A percentile compares a stretch with the other conserved stretches of the same genome.
These are phyloP conservation scores for Phlyctochytrium arcticum DNA, from an alignment of 192 early-diverging fungal genomes.

Conservation along the genomic window DNA sequence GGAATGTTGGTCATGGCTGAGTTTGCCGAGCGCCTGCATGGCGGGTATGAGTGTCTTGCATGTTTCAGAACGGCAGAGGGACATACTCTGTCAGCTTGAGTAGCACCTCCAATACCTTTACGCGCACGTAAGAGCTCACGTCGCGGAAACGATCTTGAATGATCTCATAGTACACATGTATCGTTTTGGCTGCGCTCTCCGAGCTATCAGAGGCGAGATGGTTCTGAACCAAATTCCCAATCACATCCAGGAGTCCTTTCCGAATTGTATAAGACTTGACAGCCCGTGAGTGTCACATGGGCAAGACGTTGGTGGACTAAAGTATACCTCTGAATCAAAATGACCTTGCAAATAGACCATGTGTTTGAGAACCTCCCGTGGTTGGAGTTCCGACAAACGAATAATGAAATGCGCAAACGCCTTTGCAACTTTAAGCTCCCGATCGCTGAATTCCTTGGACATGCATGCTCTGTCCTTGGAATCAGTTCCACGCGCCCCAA, in stretches of 20 bases:
- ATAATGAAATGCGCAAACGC: slow-evolving; percentile 80
- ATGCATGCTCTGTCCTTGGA: background rate
- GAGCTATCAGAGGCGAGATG: slow-evolving; percentile 63
- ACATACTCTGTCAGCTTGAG: slow-evolving; percentile 73
- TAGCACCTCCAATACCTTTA: slow-evolving; percentile 84
- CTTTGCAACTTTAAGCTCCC: slow-evolving; percentile 76
- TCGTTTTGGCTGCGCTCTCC: slow-evolving; percentile 63
- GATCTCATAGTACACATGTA: slow-evolving; percentile 86
- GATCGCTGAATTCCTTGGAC: slow-evolving; percentile 32
- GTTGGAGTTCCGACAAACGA: slow-evolving; percentile 73
- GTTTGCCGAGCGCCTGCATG: slow-evolving; percentile 1
- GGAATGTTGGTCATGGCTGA: slow-evolving; percentile 53
- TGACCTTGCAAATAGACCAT: slow-evolving; percentile 81
- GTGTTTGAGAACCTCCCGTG: slow-evolving; percentile 81
- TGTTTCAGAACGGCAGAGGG: background rate
- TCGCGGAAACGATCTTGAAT: slow-evolving; percentile 91
- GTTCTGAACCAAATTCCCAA: slow-evolving; percentile 79
- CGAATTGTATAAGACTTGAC: slow-evolving; percentile 79
- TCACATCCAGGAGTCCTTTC: slow-evolving; percentile 80
- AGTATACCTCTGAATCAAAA: slow-evolving; percentile 81
- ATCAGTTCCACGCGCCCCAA: background rate
- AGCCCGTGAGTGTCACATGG: background rate
- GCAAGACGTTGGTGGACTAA: background rate
- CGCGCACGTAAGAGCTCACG: slow-evolving; percentile 75
- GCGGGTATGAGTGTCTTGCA: too few relatives aligned